These are phyloP conservation scores for Gnaphalium uliginosum DNA, from an alignment of 129 eudicot genomes.

Conservation along the genomic window DNA sequence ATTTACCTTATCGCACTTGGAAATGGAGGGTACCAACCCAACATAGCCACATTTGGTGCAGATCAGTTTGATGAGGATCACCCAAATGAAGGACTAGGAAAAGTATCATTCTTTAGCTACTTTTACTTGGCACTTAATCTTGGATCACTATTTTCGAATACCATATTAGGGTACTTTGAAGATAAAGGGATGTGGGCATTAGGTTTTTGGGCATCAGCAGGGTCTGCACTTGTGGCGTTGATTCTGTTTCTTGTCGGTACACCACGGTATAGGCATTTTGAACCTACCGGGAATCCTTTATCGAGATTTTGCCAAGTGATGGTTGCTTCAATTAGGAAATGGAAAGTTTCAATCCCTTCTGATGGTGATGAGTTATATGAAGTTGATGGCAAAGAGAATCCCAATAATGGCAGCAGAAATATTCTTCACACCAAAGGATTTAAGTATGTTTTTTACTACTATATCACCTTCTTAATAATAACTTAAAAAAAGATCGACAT, in stretches of 20 bases:
- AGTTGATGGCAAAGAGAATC: slow-evolving; percentile 43
- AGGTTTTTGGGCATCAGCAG: slow-evolving; percentile 86
- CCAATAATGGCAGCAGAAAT: slow-evolving; percentile 48
- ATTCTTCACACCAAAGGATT: slow-evolving; percentile 77
- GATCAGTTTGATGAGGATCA: slow-evolving; percentile 84
- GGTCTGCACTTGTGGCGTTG: slow-evolving; percentile 57
- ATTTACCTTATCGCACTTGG: slow-evolving; percentile 81
- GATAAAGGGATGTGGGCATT: slow-evolving; percentile 69
- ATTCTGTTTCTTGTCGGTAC: slow-evolving; percentile 68
- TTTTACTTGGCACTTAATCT: slow-evolving; percentile 82
- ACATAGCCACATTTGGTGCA: slow-evolving; percentile 83
- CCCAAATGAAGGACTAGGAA: slow-evolving; percentile 56
- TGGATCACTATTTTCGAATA: slow-evolving; percentile 84
- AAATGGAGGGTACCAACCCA: slow-evolving; percentile 89
- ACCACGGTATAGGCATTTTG: slow-evolving; percentile 64
- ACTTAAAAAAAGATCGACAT: background rate
- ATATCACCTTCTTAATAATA: background rate
- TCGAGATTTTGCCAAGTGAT: slow-evolving; percentile 77
- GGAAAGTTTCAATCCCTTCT: slow-evolving; percentile 51
- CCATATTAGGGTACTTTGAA: slow-evolving; percentile 72
- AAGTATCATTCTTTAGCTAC: slow-evolving; percentile 75
- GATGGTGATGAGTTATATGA: slow-evolving; percentile 55
- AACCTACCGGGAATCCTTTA: slow-evolving; percentile 65
- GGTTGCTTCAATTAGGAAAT: slow-evolving; percentile 61
- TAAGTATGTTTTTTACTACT: slow-evolving; percentile 40